Base-by-base conservation (phyloP, 2,329 filamentous ascomycete genomes). In the Alternaria hordeiaustralica region DNA sequence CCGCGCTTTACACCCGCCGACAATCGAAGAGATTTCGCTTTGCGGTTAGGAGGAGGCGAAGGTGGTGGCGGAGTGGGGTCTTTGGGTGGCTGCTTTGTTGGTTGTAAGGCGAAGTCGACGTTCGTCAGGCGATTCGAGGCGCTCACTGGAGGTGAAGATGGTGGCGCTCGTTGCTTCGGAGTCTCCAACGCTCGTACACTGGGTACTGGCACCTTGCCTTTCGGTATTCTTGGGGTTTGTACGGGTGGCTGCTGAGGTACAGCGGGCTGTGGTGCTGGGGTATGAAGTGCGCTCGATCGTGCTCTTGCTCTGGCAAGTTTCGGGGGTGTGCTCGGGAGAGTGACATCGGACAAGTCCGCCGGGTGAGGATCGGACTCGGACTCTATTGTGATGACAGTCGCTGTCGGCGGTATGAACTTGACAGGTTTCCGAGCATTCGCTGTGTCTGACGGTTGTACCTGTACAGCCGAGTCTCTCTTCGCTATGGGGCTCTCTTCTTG, bases 1-100 rank as follows among this genome's bases (percentile, higher is more conserved):
- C 79, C 82, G 61, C 81, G 79, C 15, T 78, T 80, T 9, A 75
- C 73, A n/a, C 76, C 79, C 6, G 72, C 70, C 12, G 80, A 73
- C 9, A 84, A 68, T 2, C 80, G 79, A 28, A 84, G 61, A 4
- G 78, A 71, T 61, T 78, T 82, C 2, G 73, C 68, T 59, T 70
- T 77, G 49, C 66, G 75, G 15, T 69, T 68, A 12, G 65, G 69
- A 26, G 65, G 64, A 12, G 71, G 53, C 28, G 53, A 30, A 20
- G 33, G 30, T 21, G 68, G 68, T 11, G 65, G 53, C 15, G 61
- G 33, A 13, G 51, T 44, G 9, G 56, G 56, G n/a, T 60, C 59
- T 49, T 65, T 62, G 9, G 20, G 63, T 18, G 61, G 49, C 20
- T 63, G 43, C 36, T 59, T 62, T 23, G 33, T 51, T 13, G 57